Base-by-base conservation (phyloP, 73 alveolate genomes). In the Paramecium sonneborni region DNA sequence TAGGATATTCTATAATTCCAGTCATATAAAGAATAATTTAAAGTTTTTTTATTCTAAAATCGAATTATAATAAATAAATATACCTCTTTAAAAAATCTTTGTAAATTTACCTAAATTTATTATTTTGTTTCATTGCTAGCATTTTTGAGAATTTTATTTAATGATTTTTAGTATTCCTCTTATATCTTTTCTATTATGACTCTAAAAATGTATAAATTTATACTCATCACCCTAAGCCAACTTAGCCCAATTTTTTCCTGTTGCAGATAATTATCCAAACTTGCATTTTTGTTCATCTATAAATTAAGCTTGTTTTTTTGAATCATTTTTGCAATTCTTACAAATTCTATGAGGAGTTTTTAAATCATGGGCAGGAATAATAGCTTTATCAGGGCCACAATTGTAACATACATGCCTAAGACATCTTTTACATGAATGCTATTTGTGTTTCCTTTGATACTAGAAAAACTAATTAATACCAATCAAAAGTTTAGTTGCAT, bases 341-440 rank as follows among this genome's bases (percentile, higher is more conserved):
- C 90, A 79, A 41, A 44, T 79, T 79, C 90, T 39, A 79, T 79
- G 90, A 43, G 90, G 76, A 20, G 52, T 44, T 62, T 26, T 79
- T 30, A 62, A 41, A 46, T 79, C 90, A 79, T 44, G 55, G 20
- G 69, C 14, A 11, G 74, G 52, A 41, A 79, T 79, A 8, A 79
- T 24, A 18, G 69, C 48, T 37, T 79, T 79, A 30, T 79, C 90
- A 38, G 44, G 55, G 5, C 37, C 69, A 46, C 90, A 79, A 23
- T 79, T 23, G 37, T 24, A 79, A 46, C 90, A 79, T 21, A 79
- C 43, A 79, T 11, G 14, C 24, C 74, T 79, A 8, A 34, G 43
- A 23, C 90, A 79, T 43, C 90, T 79, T 34, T 79, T 79, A 23
- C 90, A 79, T 79, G 39, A 46, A 23, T 79, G 90, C 21, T 79